phyloP scores from a whole-genome alignment of 192 early-diverging fungal species.

The Rhizoclosmatium sp. region DNA sequence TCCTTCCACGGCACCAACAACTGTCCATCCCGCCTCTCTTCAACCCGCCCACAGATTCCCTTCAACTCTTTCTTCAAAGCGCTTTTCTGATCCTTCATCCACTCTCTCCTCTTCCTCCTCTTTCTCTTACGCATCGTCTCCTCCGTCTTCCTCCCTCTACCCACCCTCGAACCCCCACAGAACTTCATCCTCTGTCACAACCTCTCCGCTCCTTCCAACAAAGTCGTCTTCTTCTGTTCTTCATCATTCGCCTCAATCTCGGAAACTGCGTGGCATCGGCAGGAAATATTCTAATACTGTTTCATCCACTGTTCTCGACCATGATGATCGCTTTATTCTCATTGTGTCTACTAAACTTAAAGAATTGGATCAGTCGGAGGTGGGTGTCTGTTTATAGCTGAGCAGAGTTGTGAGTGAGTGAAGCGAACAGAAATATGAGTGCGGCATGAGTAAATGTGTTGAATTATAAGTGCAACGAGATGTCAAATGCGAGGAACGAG shows the following conservation, averaged over 20 bases:
- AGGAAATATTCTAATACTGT: not conserved
- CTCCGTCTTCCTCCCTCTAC: too few species aligned
- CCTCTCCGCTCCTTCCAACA: not conserved
- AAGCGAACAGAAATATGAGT: not conserved
- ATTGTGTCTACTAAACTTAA: slow-evolving; percentile 11
- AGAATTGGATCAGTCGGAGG: slow-evolving; percentile 12
- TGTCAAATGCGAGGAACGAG: too few species aligned
- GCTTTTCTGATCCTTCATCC: too few species aligned
- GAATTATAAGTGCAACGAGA: too few species aligned
- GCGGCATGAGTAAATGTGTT: slow-evolving; percentile 10
- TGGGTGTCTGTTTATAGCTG: not conserved
- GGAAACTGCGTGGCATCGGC: not conserved
- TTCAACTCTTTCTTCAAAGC: too few species aligned
- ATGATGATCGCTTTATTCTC: slow-evolving; percentile 28
- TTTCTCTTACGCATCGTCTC: too few species aligned
- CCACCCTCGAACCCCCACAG: too few species aligned
- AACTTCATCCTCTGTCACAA: not conserved
- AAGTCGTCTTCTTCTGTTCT: not conserved
- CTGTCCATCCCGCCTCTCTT: too few species aligned
- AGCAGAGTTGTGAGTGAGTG: not conserved
- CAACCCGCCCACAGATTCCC: too few species aligned
- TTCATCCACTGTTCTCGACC: slow-evolving; percentile 41
- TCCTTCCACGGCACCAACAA: too few species aligned
- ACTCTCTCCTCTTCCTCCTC: too few species aligned
- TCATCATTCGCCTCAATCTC: not conserved